These are phyloP conservation scores for Aureobasidium sp. DNA, from an alignment of 2,329 filamentous ascomycete species.

Conservation along the genomic window DNA sequence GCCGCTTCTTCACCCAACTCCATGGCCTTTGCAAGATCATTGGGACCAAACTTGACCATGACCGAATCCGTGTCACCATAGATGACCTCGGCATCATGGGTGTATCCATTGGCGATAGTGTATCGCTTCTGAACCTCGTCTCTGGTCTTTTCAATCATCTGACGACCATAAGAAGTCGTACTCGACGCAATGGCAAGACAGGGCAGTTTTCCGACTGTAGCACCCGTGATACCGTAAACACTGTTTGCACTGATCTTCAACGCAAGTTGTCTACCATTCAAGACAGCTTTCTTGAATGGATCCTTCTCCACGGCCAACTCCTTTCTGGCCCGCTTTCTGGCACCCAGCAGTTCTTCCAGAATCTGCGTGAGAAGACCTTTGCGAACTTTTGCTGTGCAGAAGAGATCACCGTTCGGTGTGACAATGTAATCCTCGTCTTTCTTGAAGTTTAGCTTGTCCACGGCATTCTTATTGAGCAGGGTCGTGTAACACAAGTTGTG, in stretches of 20 bases:
- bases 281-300: constrained; percentile 92
- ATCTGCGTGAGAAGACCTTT: constrained; percentile 93
- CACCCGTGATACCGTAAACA: constrained; percentile 94
- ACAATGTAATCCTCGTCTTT: constrained; percentile 95
- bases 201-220: constrained; percentile 89
- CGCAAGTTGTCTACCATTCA: constrained; percentile 94
- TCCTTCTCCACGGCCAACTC: constrained; percentile 85
- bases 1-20: constrained; percentile 91
- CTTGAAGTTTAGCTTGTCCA: constrained; percentile 68
- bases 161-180: constrained; percentile 91
- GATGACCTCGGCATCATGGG: constrained; percentile 90
- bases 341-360: constrained; percentile 84
- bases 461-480: constrained; percentile 67
- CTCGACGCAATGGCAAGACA: constrained; percentile 94
- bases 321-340: constrained; percentile 89
- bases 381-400: constrained; percentile 78
- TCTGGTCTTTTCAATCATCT: constrained; percentile 99
- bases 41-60: constrained; percentile 97
- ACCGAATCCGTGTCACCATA: constrained; percentile 99
- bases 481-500: constrained; percentile 99
- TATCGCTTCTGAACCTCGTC: constrained; percentile 88
- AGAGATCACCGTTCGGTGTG: constrained; percentile 89
- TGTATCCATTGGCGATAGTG: constrained; percentile 88
- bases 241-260: constrained; percentile 96
- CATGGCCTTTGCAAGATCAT: constrained; percentile 83